A percentile compares a stretch with the other conserved stretches of the same genome.
Evolutionary conservation across 148 eudicot species (phyloP).

Genomic region (Camellia sinensis): DNA sequence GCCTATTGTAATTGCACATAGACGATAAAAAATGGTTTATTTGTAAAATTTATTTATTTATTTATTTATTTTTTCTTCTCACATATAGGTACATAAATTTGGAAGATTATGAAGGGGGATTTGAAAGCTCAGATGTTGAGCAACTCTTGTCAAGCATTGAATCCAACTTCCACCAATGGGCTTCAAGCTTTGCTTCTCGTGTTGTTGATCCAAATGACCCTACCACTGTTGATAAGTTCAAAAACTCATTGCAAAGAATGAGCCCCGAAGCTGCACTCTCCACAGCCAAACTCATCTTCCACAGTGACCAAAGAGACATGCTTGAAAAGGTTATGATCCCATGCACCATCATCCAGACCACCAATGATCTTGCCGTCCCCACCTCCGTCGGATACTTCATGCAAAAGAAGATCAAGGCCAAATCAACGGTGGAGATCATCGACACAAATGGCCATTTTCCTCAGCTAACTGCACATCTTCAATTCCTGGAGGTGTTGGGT

Average conservation of each 20-base stretch:
- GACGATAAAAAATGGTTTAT: too few relatives aligned
- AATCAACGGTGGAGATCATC: constrained; percentile 49
- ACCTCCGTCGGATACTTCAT: constrained; percentile 54
- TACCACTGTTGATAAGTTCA: constrained; percentile 33
- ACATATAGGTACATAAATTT: constrained; percentile 50
- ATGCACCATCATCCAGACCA: constrained; percentile 60
- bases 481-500: constrained; percentile 48
- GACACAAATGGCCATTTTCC: constrained; percentile 76
- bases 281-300: constrained; percentile 60
- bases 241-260: constrained; percentile 46
- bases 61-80: neutral
- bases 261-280: constrained; percentile 53
- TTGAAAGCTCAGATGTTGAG: constrained; percentile 48
- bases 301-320: constrained; percentile 48
- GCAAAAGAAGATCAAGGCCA: constrained; percentile 46
- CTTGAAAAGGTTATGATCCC: constrained; percentile 57
- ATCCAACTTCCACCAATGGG: constrained; percentile 49
- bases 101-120: constrained; percentile 83
- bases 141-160: constrained; percentile 53
- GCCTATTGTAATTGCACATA: too few relatives aligned
- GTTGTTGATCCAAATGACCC: constrained; percentile 47
- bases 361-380: constrained; percentile 60
- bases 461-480: constrained; percentile 54
- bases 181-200: constrained; percentile 43
- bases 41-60: too few relatives aligned